These are phyloP conservation scores for Ascocoryne sarcoides DNA, from an alignment of 2,329 filamentous ascomycete species.

Conservation along the genomic window DNA sequence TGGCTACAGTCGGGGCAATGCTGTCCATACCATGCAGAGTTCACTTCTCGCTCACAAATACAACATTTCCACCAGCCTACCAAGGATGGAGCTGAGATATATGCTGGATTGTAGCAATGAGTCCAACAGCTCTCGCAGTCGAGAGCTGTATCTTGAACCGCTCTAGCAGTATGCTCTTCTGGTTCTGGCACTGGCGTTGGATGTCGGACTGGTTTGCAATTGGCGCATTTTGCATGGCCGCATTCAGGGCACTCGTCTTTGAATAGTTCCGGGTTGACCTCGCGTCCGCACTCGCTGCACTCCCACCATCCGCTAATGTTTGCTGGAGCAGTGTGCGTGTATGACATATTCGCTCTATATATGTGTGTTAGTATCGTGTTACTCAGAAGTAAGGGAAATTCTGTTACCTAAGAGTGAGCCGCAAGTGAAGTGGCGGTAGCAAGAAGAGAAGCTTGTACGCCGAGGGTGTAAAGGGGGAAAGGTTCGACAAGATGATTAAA, in stretches of 20 bases:
- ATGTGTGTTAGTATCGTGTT: too few relatives aligned
- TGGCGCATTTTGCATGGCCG: conserved; percentile 3
- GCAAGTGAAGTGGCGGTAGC: too few relatives aligned
- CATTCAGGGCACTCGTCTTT: conserved; percentile 14
- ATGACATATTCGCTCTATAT: too few relatives aligned
- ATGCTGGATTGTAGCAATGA: background rate
- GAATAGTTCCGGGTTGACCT: conserved; percentile 8
- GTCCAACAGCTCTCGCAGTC: too few relatives aligned
- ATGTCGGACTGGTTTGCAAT: conserved; percentile 1
- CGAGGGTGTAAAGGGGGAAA: too few relatives aligned
- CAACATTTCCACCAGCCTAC: conserved; percentile 7
- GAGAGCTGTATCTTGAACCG: background rate
- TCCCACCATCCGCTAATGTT: conserved; percentile 8
- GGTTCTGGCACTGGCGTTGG: background rate
- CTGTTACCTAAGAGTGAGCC: too few relatives aligned
- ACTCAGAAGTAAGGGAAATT: too few relatives aligned
- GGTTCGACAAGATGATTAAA: too few relatives aligned
- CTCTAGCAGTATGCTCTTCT: background rate
- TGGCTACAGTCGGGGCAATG: conserved; percentile 1
- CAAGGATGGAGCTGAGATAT: background rate
- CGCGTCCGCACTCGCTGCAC: conserved; percentile 9
- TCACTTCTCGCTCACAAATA: background rate
- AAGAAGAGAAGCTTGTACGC: too few relatives aligned
- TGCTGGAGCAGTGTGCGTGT: background rate
- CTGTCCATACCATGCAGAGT: background rate